Percentiles rank a stretch among this genome's conserved stretches.
These are phyloP conservation scores for Chaetomium strumarium DNA, from an alignment of 2,329 filamentous ascomycete species.

Conservation along the genomic window DNA sequence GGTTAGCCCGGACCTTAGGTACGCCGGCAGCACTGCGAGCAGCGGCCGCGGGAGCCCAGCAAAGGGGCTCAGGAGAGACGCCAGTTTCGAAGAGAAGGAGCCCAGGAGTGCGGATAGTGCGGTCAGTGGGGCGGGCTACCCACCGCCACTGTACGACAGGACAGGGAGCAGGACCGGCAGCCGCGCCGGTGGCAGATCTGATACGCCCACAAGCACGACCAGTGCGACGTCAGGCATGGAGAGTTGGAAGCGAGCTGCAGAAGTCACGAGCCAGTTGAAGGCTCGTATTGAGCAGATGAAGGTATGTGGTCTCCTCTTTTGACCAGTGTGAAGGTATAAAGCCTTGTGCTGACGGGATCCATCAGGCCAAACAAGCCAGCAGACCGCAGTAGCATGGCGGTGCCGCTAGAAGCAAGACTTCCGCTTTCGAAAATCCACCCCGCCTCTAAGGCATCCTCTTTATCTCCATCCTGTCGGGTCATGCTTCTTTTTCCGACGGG, in stretches of 20 bases:
- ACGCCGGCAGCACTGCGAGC: constrained; percentile 43
- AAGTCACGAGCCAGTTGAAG: constrained; percentile 96
- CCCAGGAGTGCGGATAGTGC: constrained; percentile 26
- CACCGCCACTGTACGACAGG: constrained; percentile 8
- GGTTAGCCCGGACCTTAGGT: constrained; percentile 50
- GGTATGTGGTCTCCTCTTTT: constrained; percentile 33
- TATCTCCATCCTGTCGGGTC: neutral
- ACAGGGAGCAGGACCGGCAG: constrained; percentile 22
- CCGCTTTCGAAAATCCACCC: neutral
- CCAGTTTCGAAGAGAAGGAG: constrained; percentile 26
- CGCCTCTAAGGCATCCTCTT: neutral
- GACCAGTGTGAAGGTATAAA: too few species aligned
- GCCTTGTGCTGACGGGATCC: too few species aligned
- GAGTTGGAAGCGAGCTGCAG: constrained; percentile 94
- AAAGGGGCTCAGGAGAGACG: constrained; percentile 43
- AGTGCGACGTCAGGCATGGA: constrained; percentile 58
- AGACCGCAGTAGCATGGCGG: constrained; percentile 35
- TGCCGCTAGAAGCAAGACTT: neutral
- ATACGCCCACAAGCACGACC: constrained; percentile 8
- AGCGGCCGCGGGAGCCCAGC: constrained; percentile 57
- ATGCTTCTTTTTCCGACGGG: neutral
- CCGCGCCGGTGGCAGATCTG: constrained; percentile 16
- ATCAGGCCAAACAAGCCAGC: constrained; percentile 37
- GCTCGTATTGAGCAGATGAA: constrained; percentile 99
- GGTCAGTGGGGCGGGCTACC: constrained; percentile 15